Evolutionary conservation across 495 filamentous ascomycete species (phyloP).

Genomic region (Tirmania nivea): DNA sequence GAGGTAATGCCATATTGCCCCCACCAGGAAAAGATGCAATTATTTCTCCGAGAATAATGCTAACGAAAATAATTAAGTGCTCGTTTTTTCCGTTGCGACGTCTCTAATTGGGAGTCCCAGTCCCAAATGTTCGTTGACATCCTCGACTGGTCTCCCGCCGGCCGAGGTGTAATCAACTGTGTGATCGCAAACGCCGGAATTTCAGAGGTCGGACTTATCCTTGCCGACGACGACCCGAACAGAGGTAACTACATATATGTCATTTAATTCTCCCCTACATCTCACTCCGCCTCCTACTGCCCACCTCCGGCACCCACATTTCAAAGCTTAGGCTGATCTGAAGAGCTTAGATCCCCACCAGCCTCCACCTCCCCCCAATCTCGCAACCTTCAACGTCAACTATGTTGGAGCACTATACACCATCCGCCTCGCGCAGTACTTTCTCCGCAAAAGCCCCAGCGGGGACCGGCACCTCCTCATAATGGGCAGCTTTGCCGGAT

Average conservation of each 20-base stretch:
- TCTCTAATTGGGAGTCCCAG: conserved; percentile 37
- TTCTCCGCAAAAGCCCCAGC: conserved; percentile 25
- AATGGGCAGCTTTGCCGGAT: conserved; percentile 32
- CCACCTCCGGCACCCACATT: too few species aligned
- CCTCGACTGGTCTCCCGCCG: conserved; percentile 30
- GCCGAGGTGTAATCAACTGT: conserved; percentile 28
- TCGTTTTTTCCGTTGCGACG: conserved; percentile 35
- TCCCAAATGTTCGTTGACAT: conserved; percentile 35
- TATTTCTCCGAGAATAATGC: not conserved
- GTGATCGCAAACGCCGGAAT: conserved; percentile 52
- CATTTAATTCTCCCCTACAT: not conserved
- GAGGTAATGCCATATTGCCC: not conserved
- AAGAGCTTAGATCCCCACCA: conserved; percentile 15
- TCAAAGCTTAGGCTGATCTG: too few species aligned
- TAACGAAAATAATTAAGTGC: conserved; percentile 12
- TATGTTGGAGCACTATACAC: conserved; percentile 43
- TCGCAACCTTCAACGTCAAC: conserved; percentile 38
- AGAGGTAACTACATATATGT: not conserved
- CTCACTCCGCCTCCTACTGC: conserved; percentile 14
- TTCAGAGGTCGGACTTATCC: conserved; percentile 25
- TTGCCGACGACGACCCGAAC: conserved; percentile 3
- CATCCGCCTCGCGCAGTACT: conserved; percentile 38
- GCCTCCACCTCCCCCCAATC: conserved; percentile 29
- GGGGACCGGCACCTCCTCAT: conserved; percentile 27
- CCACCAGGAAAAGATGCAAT: too few species aligned